These are phyloP conservation scores for Saturnispora besseyi DNA, from an alignment of 805 yeast genomes.

Conservation along the genomic window DNA sequence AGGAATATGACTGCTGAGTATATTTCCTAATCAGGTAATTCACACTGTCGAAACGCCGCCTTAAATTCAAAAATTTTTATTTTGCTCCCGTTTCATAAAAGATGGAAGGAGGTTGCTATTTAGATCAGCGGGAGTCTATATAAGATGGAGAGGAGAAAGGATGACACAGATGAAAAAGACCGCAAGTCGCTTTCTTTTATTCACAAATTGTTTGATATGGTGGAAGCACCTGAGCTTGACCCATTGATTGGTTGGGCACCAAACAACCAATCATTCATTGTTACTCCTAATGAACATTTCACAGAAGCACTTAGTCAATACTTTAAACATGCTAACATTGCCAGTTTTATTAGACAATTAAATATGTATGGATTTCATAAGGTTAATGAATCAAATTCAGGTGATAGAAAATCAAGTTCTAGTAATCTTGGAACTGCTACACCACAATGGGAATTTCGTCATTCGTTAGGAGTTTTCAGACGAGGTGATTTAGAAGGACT, in stretches of 20 bases:
- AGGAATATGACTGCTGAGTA: constrained; percentile 3
- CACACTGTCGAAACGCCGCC: background rate
- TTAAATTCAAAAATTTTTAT: background rate
- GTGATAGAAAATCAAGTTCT: background rate
- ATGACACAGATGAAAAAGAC: constrained; percentile 5
- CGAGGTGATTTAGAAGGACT: constrained; percentile 74
- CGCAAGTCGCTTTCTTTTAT: constrained; percentile 39
- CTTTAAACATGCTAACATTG: constrained; percentile 75
- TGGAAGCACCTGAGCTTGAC: constrained; percentile 62
- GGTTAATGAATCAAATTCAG: constrained; percentile 33
- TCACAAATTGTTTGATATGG: constrained; percentile 84
- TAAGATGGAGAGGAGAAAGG: background rate
- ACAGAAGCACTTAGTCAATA: constrained; percentile 59
- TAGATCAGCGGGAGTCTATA: background rate
- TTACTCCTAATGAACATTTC: constrained; percentile 83
- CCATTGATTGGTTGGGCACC: constrained; percentile 83
- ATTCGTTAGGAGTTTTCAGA: constrained; percentile 66
- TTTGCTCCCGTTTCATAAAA: background rate
- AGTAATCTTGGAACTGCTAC: background rate
- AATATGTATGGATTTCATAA: constrained; percentile 82
- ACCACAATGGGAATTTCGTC: constrained; percentile 77
- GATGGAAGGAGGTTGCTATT: background rate
- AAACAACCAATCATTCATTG: constrained; percentile 57
- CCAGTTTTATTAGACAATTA: constrained; percentile 68
- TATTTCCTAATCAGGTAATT: background rate